phyloP scores from a whole-genome alignment of 768 basidiomycete species.

The Daedaleopsis nitida region DNA sequence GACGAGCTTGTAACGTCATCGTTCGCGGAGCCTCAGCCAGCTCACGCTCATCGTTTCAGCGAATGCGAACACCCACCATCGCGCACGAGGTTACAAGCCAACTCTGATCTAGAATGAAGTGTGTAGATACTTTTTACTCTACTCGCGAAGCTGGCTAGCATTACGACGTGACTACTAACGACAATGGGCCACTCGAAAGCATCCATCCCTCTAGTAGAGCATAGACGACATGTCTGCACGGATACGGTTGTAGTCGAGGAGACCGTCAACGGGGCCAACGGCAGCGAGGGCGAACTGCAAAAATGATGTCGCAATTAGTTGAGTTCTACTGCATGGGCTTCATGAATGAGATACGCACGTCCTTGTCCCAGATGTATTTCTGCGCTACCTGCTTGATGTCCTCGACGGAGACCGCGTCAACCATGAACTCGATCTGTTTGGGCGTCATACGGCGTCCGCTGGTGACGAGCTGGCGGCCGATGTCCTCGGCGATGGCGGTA shows the following conservation, averaged over 20 bases:
- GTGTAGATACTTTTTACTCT: constrained; percentile 23
- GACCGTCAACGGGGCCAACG: constrained; percentile 86
- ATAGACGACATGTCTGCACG: constrained; percentile 82
- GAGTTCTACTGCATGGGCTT: neutral
- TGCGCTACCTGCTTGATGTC: constrained; percentile 95
- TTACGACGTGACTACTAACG: constrained; percentile 22
- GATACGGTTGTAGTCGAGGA: constrained; percentile 93
- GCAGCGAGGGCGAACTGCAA: constrained; percentile 82
- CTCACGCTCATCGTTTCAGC: too few relatives aligned
- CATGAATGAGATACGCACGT: constrained; percentile 52
- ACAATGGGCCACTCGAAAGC: constrained; percentile 14
- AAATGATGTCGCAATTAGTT: constrained; percentile 3
- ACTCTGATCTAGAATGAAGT: constrained; percentile 10
- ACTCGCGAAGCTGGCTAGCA: constrained; percentile 19
- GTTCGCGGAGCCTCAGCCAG: too few relatives aligned
- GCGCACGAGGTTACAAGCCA: neutral
- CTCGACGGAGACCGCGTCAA: constrained; percentile 84
- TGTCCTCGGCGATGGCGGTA: constrained; percentile 96
- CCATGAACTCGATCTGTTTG: constrained; percentile 88
- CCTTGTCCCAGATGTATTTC: constrained; percentile 97
- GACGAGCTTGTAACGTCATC: too few relatives aligned
- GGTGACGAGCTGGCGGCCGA: constrained; percentile 96
- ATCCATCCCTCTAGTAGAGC: constrained; percentile 51
- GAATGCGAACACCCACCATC: neutral
- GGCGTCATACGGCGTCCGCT: constrained; percentile 89